A percentile compares a stretch with the other conserved stretches of the same genome.
Evolutionary conservation across 148 eudicot genomes (phyloP).

Genomic region (Limonium bicolor): DNA sequence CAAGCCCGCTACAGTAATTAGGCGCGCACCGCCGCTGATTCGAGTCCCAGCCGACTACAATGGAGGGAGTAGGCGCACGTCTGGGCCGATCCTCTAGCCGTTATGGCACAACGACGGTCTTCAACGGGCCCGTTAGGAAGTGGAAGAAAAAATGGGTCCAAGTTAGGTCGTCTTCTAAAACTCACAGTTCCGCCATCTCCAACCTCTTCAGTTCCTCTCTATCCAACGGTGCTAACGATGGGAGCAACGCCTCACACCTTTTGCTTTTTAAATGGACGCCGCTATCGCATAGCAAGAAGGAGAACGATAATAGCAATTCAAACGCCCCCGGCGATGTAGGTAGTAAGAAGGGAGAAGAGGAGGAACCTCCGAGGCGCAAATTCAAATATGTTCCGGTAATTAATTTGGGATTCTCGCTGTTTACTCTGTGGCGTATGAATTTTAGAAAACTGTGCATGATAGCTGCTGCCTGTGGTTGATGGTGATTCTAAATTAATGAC

Average conservation of each 20-base stretch:
- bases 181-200: slow-evolving; percentile 5
- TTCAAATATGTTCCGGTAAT: slow-evolving; percentile 85
- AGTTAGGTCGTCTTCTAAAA: slow-evolving; percentile 22
- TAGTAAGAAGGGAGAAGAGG: slow-evolving; percentile 9
- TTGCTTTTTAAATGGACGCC: slow-evolving; percentile 71
- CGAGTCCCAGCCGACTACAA: slow-evolving; percentile 11
- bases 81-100: slow-evolving; percentile 75
- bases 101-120: slow-evolving; percentile 56
- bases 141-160: slow-evolving; percentile 93
- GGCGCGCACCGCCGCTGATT: slow-evolving; percentile 9
- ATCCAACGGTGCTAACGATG: slow-evolving; percentile 14
- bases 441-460: no score
- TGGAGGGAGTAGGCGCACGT: slow-evolving; percentile 90
- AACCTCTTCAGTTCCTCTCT: neutral
- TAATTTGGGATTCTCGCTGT: no score
- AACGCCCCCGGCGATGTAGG: slow-evolving; percentile 1
- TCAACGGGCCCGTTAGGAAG: slow-evolving; percentile 76
- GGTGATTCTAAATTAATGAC: no score
- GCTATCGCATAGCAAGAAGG: slow-evolving; percentile 20
- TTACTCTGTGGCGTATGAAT: no score
- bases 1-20: no score
- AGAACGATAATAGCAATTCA: slow-evolving; percentile 1
- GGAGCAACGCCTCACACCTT: slow-evolving; percentile 22
- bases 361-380: slow-evolving; percentile 43
- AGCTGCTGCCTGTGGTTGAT: no score